Conservation (phyloP, 2,329 filamentous ascomycete genomes). For the Diplodia intermedia region DNA sequence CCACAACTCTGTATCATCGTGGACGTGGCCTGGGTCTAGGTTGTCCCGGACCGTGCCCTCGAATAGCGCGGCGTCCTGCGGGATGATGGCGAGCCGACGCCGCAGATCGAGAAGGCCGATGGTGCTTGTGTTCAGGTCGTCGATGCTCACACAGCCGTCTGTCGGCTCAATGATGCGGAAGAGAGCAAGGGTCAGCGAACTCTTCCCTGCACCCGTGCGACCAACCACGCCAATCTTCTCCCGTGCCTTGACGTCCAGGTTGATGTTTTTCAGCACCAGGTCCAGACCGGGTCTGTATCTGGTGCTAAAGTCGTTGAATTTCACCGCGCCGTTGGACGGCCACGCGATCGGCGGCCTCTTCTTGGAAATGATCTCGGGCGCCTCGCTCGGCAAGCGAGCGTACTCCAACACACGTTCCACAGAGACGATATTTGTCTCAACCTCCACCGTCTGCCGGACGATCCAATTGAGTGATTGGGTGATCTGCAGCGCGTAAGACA, state of each 20-base stretch:
- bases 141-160: constrained; percentile 85
- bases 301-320: constrained; percentile 93
- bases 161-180: constrained; percentile 95
- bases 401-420: constrained; percentile 98
- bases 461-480: constrained; percentile 99
- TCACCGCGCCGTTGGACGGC: constrained; percentile 86
- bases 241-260: constrained; percentile 88
- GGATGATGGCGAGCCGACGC: constrained; percentile 91
- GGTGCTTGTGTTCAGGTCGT: constrained; percentile 83
- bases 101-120: constrained; percentile 91
- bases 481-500: constrained; percentile 98
- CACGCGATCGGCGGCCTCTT: constrained; percentile 87
- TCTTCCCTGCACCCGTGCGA: constrained; percentile 94
- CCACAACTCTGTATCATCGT: constrained; percentile 97
- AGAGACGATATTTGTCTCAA: constrained; percentile 99
- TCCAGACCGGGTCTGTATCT: constrained; percentile 90
- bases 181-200: constrained; percentile 86
- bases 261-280: constrained; percentile 91
- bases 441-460: constrained; percentile 95
- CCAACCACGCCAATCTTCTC: constrained; percentile 99
- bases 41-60: constrained; percentile 94
- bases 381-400: constrained; percentile 87
- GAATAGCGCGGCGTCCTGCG: constrained; percentile 95
- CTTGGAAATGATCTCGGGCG: constrained; percentile 89
- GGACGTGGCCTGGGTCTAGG: constrained; percentile 89